Percentiles rank a stretch among this genome's conserved stretches.
phyloP scores from a whole-genome alignment of 768 basidiomycete genomes.

The Lactarius vividus region DNA sequence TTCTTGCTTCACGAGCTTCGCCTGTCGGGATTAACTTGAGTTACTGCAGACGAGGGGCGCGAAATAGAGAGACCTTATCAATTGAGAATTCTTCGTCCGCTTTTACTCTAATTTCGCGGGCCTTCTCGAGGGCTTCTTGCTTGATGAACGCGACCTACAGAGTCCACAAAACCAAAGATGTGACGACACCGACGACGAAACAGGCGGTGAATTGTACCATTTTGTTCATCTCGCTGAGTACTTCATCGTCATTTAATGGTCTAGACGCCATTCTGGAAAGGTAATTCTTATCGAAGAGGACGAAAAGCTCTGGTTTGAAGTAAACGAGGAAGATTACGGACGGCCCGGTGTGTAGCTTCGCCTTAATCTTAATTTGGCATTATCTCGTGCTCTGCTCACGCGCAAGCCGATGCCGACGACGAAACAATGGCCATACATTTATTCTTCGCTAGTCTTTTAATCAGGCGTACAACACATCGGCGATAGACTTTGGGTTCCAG shows the following conservation, averaged over 20 bases:
- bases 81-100: slow-evolving; percentile 99
- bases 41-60: background rate
- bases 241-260: slow-evolving; percentile 91
- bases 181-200: slow-evolving; percentile 29
- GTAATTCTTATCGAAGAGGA: background rate
- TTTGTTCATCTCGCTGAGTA: slow-evolving; percentile 96
- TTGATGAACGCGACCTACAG: slow-evolving; percentile 90
- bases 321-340: background rate
- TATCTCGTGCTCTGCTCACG: background rate
- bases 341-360: background rate
- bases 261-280: slow-evolving; percentile 58
- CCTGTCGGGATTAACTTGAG: slow-evolving; percentile 46
- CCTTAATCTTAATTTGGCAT: background rate
- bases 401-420: no score
- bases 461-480: slow-evolving; percentile 9
- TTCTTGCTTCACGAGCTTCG: slow-evolving; percentile 96
- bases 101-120: slow-evolving; percentile 93
- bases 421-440: background rate
- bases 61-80: slow-evolving; percentile 66
- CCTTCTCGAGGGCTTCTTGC: slow-evolving; percentile 97
- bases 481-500: slow-evolving; percentile 25
- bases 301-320: background rate
- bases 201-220: slow-evolving; percentile 56
- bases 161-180: slow-evolving; percentile 5
- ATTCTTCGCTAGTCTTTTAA: background rate